Evolutionary conservation across 2,329 filamentous ascomycete species (phyloP).

Genomic region (Alternaria solani): DNA sequence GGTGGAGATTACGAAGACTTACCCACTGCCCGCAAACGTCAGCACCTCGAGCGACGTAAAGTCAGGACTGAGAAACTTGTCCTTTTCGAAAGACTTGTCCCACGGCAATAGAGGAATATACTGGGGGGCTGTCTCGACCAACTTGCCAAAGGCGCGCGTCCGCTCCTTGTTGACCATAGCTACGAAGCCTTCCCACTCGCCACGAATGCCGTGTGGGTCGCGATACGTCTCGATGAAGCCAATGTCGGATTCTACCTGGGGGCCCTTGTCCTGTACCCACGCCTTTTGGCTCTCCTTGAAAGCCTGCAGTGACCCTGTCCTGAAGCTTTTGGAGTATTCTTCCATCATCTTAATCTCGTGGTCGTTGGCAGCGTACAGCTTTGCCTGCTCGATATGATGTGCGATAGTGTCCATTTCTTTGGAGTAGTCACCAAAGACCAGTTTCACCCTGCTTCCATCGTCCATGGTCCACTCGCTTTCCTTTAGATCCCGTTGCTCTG

Average conservation of each 20-base stretch:
- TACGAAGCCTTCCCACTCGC: constrained; percentile 63
- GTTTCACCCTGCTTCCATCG: constrained; percentile 56
- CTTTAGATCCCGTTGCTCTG: constrained; percentile 53
- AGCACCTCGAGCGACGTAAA: constrained; percentile 95
- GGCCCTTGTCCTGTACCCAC: constrained; percentile 63
- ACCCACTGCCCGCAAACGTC: constrained; percentile 73
- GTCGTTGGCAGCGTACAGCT: constrained; percentile 57
- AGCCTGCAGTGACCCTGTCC: constrained; percentile 59
- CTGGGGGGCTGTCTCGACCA: constrained; percentile 80
- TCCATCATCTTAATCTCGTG: constrained; percentile 56
- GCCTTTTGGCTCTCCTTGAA: constrained; percentile 61
- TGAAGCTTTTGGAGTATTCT: constrained; percentile 60
- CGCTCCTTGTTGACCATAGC: constrained; percentile 85
- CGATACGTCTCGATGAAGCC: constrained; percentile 65
- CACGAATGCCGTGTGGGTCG: constrained; percentile 62
- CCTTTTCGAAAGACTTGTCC: constrained; percentile 90
- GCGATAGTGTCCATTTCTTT: constrained; percentile 58
- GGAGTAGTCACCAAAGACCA: constrained; percentile 58
- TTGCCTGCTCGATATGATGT: constrained; percentile 56
- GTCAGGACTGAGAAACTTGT: constrained; percentile 92
- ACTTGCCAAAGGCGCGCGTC: constrained; percentile 83
- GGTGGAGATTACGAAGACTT: constrained; percentile 8
- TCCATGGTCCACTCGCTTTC: constrained; percentile 57
- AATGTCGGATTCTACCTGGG: constrained; percentile 61
- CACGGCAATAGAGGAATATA: constrained; percentile 93